Percentiles rank a stretch among this genome's conserved stretches.
Conservation (phyloP, 805 yeast genomes). For the Pichia paraexigua region DNA sequence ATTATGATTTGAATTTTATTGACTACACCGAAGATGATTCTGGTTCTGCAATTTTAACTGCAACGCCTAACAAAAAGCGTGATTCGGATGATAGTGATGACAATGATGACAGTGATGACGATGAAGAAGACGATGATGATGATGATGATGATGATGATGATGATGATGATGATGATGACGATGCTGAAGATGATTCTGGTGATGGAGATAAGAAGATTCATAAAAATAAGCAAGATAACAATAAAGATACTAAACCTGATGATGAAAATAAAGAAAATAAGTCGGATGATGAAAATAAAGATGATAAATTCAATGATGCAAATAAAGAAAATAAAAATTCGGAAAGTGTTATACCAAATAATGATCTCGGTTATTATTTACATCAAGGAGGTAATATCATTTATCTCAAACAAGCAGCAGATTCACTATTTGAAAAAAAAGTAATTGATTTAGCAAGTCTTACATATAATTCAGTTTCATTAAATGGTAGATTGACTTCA, state of each 20-base stretch:
- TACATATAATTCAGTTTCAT: conserved; percentile 31
- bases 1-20: conserved; percentile 20
- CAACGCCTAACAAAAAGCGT: not conserved
- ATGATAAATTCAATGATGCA: conserved; percentile 18
- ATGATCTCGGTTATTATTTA: conserved; percentile 40
- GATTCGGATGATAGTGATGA: not conserved
- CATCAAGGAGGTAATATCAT: conserved; percentile 12
- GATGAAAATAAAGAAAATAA: not conserved
- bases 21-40: conserved; percentile 10
- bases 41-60: not conserved
- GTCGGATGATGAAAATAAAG: not conserved
- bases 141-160: conserved; percentile 10
- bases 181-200: conserved; percentile 8
- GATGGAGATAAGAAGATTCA: conserved; percentile 12
- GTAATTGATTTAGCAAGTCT: conserved; percentile 31
- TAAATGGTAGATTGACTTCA: conserved; percentile 33
- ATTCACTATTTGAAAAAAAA: conserved; percentile 23
- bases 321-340: conserved; percentile 15
- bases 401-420: conserved; percentile 20
- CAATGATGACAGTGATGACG: not conserved
- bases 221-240: not conserved
- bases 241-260: conserved; percentile 14
- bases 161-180: not conserved
- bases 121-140: not conserved
- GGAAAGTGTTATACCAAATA: not conserved